Conservation (phyloP, 192 early-diverging fungal species). For the Coemansia sp. region DNA sequence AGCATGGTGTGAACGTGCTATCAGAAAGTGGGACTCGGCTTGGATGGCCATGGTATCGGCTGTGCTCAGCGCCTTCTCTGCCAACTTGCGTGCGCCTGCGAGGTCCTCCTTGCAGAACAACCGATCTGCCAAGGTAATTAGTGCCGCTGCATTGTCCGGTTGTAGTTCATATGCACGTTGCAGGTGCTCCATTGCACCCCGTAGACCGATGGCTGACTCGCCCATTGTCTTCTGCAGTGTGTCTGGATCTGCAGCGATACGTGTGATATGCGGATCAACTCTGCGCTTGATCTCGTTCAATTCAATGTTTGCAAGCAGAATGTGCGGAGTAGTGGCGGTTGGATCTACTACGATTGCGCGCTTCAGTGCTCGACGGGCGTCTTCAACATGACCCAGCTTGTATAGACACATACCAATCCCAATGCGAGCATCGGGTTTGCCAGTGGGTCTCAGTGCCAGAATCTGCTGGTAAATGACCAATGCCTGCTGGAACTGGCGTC, state of each 20-base stretch:
- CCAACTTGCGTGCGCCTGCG: conserved; percentile 41
- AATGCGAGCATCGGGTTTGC: conserved; percentile 70
- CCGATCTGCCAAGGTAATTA: conserved; percentile 58
- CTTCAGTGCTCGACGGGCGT: conserved; percentile 71
- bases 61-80: conserved; percentile 40
- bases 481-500: conserved; percentile 66
- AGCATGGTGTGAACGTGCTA: conserved; percentile 58
- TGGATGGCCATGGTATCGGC: conserved; percentile 57
- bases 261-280: conserved; percentile 20
- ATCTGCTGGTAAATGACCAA: conserved; percentile 77
- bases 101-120: conserved; percentile 54
- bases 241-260: conserved; percentile 8
- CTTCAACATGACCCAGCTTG: conserved; percentile 62
- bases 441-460: conserved; percentile 59
- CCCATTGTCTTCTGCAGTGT: conserved; percentile 1
- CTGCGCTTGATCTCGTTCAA: conserved; percentile 69
- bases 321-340: conserved; percentile 69
- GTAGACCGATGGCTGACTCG: conserved; percentile 5
- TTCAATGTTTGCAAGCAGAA: conserved; percentile 74
- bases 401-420: conserved; percentile 87
- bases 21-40: conserved; percentile 63
- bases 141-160: conserved; percentile 31
- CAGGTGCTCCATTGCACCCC: conserved; percentile 29
- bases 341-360: conserved; percentile 69
- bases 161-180: conserved; percentile 28